Conservation (phyloP, 2,329 filamentous ascomycete species). For the Pezicula carpinea region DNA sequence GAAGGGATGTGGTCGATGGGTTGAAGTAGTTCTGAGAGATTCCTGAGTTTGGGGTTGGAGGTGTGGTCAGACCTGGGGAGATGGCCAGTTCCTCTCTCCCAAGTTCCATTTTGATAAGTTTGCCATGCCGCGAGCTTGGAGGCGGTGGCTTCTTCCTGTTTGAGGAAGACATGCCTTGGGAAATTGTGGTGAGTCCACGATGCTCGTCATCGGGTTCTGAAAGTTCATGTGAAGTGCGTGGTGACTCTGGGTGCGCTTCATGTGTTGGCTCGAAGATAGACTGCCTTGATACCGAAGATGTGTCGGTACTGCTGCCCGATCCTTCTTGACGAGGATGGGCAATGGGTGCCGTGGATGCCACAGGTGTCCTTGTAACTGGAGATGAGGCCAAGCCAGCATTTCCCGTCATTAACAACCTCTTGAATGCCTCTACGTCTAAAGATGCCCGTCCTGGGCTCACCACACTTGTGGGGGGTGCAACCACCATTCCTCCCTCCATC, state of each 20-base stretch:
- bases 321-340: slow-evolving; percentile 26
- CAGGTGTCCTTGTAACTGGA: slow-evolving; percentile 26
- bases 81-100: slow-evolving; percentile 33
- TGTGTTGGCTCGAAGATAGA: slow-evolving; percentile 51
- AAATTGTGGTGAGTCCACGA: slow-evolving; percentile 27
- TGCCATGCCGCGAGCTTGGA: slow-evolving; percentile 74
- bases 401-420: slow-evolving; percentile 70
- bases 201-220: slow-evolving; percentile 50
- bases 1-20: slow-evolving; percentile 4
- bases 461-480: slow-evolving; percentile 9
- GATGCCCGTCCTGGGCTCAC: slow-evolving; percentile 34
- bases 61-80: slow-evolving; percentile 25
- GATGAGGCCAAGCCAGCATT: slow-evolving; percentile 38
- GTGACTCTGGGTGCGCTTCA: slow-evolving; percentile 40
- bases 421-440: slow-evolving; percentile 75
- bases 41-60: slow-evolving; percentile 19
- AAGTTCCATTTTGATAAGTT: slow-evolving; percentile 55
- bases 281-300: slow-evolving; percentile 53
- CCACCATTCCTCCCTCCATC: slow-evolving; percentile 32
- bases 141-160: slow-evolving; percentile 67
- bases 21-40: slow-evolving; percentile 18
- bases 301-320: slow-evolving; percentile 51
- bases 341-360: slow-evolving; percentile 21
- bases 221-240: slow-evolving; percentile 54
- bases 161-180: slow-evolving; percentile 25